Conservation (phyloP, 345 rosid genomes). For the Euphorbia tirucalli region DNA sequence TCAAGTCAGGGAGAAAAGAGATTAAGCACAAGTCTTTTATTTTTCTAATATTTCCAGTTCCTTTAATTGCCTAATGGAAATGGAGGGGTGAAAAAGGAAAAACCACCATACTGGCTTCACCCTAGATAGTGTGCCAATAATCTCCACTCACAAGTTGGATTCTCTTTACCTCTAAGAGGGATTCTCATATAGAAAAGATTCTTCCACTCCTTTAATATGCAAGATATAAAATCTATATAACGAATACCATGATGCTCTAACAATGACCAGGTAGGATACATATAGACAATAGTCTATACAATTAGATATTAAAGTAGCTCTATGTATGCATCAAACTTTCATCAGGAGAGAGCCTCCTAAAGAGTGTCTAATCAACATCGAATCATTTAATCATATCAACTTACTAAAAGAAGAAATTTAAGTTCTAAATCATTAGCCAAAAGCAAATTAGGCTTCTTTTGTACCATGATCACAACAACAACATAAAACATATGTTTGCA, state of each 20-base stretch:
- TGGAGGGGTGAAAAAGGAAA: too few relatives aligned
- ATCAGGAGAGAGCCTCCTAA: too few relatives aligned
- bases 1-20: conserved; percentile 31
- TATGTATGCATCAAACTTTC: too few relatives aligned
- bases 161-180: conserved; percentile 20
- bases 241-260: not conserved
- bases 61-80: conserved; percentile 9
- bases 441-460: not conserved
- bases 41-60: too few relatives aligned
- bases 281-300: not conserved
- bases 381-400: too few relatives aligned
- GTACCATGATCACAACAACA: not conserved
- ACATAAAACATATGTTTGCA: too few relatives aligned
- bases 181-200: conserved; percentile 24
- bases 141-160: conserved; percentile 40
- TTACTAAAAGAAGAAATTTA: too few relatives aligned
- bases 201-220: conserved; percentile 21
- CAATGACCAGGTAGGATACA: not conserved
- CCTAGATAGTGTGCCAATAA: conserved; percentile 37
- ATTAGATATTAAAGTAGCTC: not conserved
- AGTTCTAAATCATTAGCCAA: not conserved
- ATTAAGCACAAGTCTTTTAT: conserved; percentile 20
- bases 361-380: too few relatives aligned
- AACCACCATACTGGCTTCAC: conserved; percentile 30
- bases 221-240: not conserved